phyloP scores from a whole-genome alignment of 1,284 basidiomycete species.

The Afroboletus lepidellus region DNA sequence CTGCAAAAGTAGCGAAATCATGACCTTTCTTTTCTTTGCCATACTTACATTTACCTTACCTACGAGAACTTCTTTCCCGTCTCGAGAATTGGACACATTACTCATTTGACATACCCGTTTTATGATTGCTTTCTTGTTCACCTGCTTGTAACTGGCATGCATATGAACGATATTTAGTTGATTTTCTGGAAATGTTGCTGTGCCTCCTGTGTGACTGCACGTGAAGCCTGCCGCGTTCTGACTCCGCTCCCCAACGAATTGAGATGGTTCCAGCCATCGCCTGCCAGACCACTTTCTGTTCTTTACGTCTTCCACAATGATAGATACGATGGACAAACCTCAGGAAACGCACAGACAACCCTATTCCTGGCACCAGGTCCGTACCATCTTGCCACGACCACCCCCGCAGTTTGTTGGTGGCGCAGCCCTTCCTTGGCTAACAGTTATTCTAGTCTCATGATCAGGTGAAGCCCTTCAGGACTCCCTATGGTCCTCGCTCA shows the following conservation, averaged over 20 bases:
- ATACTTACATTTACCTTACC: slow-evolving; percentile 16
- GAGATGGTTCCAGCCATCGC: slow-evolving; percentile 21
- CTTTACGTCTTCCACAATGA: slow-evolving; percentile 13
- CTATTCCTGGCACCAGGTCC: slow-evolving; percentile 64
- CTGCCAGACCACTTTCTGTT: slow-evolving; percentile 6
- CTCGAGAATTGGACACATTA: slow-evolving; percentile 14
- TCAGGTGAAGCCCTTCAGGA: slow-evolving; percentile 45
- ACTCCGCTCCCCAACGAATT: slow-evolving; percentile 32
- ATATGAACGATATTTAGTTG: slow-evolving; percentile 24
- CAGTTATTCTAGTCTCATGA: slow-evolving; percentile 53
- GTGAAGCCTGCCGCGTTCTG: slow-evolving; percentile 33
- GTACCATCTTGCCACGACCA: slow-evolving; percentile 11
- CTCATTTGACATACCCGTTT: slow-evolving; percentile 22
- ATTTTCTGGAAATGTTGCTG: neutral
- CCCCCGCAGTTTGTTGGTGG: slow-evolving; percentile 11
- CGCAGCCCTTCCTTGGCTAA: slow-evolving; percentile 22
- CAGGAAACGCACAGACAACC: slow-evolving; percentile 42
- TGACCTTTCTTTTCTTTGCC: slow-evolving; percentile 13
- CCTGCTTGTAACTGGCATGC: slow-evolving; percentile 30
- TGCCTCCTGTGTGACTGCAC: slow-evolving; percentile 20
- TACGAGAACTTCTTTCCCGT: slow-evolving; percentile 15
- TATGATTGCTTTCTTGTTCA: slow-evolving; percentile 20
- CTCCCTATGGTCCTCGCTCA: slow-evolving; percentile 7
- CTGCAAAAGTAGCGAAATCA: slow-evolving; percentile 36
- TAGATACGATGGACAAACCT: slow-evolving; percentile 26